These are phyloP conservation scores for Diplocarpon rosae DNA, from an alignment of 2,329 filamentous ascomycete genomes.

Conservation along the genomic window DNA sequence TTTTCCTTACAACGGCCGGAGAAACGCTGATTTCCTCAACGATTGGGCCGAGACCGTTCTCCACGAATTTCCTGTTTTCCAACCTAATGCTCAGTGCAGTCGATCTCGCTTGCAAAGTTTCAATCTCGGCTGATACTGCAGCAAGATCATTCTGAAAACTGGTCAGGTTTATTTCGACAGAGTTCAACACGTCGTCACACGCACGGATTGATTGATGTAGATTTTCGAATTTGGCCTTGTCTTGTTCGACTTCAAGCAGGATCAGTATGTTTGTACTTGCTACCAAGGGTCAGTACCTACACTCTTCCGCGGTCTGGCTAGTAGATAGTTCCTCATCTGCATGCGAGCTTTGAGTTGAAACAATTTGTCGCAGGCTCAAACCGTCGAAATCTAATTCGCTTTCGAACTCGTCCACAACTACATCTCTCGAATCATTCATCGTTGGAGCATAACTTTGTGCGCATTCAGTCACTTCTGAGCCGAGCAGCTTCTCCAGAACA, in stretches of 20 bases:
- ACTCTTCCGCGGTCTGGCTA: constrained; percentile 59
- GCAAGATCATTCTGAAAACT: constrained; percentile 92
- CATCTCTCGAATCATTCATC: constrained; percentile 1
- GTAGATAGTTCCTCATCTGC: constrained; percentile 30
- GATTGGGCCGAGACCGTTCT: constrained; percentile 75
- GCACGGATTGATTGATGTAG: constrained; percentile 80
- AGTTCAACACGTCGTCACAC: constrained; percentile 87
- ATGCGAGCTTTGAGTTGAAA: constrained; percentile 5
- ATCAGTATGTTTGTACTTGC: constrained; percentile 8
- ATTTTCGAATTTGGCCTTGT: constrained; percentile 78
- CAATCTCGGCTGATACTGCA: constrained; percentile 87
- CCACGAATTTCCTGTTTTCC: constrained; percentile 80
- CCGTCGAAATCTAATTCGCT: constrained; percentile 69
- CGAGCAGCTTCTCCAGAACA: constrained; percentile 42
- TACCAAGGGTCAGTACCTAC: constrained; percentile 38
- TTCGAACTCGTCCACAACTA: constrained; percentile 31
- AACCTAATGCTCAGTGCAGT: constrained; percentile 71
- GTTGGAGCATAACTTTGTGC: too few relatives aligned
- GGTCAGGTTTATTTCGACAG: constrained; percentile 83
- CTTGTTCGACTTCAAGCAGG: constrained; percentile 51
- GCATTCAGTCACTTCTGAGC: constrained; percentile 15
- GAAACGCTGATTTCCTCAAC: constrained; percentile 89
- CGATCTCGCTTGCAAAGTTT: constrained; percentile 81
- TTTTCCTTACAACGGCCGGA: constrained; percentile 71
- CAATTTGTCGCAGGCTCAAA: constrained; percentile 56